Evolutionary conservation across 129 eudicot genomes (phyloP).

Genomic region (carrot (Daucus carota)): DH1_v3.0 NC_030381.2:38824001-38824500

Average conservation of each 20-base stretch:
- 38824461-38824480: neutral
- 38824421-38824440: neutral
- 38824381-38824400: neutral
- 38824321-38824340: neutral
- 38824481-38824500: neutral
- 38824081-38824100: neutral
- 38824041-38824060: neutral
- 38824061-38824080: slow-evolving; percentile 7
- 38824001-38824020: slow-evolving; percentile 4
- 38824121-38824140: neutral
- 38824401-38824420: neutral
- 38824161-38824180: slow-evolving; percentile 1
- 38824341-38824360: slow-evolving; percentile 1
- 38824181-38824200: neutral
- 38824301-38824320: neutral
- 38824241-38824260: neutral
- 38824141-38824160: neutral
- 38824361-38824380: neutral
- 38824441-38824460: neutral
- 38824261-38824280: neutral
- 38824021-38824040: neutral
- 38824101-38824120: neutral
- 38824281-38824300: neutral
- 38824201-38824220: slow-evolving; percentile 8
- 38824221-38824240: neutral